Base-by-base conservation (phyloP, 2,329 filamentous ascomycete species). In the Alternaria sp. region DNA sequence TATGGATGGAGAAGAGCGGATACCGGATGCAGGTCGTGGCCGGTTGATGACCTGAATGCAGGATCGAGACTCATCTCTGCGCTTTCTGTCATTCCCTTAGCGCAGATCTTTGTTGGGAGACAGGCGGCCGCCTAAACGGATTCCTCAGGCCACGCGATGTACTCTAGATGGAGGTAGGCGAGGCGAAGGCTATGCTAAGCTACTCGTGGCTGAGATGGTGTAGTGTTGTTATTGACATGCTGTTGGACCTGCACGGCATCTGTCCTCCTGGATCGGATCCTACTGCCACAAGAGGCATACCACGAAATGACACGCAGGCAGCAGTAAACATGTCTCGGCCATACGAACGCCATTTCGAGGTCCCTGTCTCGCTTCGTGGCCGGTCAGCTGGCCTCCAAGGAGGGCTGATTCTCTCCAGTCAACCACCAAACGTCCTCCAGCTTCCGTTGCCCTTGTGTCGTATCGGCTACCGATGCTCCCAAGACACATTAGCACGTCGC, bases 21-120 rank as follows among this genome's bases (percentile, higher is more conserved):
- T 67, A 62, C 54, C 64, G 61, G 57, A 69, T 62, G 65, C 63
- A 65, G 54, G 65, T 66, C 44, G 60, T 69, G 58, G 56, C 62
- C 44, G 64, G 65, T 69, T 71, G 59, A 70, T 70, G 68, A 69
- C 62, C 59, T 59, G 58, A 69, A 58, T 57, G 70, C 65, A 69
- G 69, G 71, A 74, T 74, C 71, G 67, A 73, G 69, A 69, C 68
- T 68, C 62, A 57, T 67, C 17, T 50, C 47, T 32, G 46, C 43
- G 58, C 49, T 63, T 36, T 49, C 36, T 25, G 11, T 46, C 52
- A 43, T 40, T 40, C 52, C 46, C 50, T 47, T 61, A 46, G 62
- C 57, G 54, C 49, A 30, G 26, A 59, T 67, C 55, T 62, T 67
- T 62, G 64, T 69, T 66, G 65, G 55, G 59, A 58, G 47, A 52